A percentile compares a stretch with the other conserved stretches of the same genome.
Conservation (phyloP, 352 stramenopile genomes). For the Aphanomyces cochlioides region DNA sequence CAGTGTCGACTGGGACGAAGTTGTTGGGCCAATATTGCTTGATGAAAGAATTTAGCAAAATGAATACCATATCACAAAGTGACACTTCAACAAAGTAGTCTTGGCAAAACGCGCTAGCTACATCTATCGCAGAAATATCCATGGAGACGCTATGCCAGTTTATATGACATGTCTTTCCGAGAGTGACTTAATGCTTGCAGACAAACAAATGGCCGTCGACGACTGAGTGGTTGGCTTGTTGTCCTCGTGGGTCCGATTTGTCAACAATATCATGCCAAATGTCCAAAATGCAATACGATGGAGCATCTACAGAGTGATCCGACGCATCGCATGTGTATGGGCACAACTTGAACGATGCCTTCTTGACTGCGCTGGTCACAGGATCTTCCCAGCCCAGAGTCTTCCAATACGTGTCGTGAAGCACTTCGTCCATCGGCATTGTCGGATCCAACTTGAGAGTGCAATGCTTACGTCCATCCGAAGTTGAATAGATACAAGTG, state of each 20-base stretch:
- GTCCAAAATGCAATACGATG: slow-evolving; percentile 56
- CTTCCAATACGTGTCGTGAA: slow-evolving; percentile 76
- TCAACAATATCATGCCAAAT: slow-evolving; percentile 47
- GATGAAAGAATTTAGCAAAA: no score
- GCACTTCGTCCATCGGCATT: slow-evolving; percentile 57
- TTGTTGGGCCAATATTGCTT: no score
- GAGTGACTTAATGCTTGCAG: slow-evolving; percentile 45
- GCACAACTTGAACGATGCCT: slow-evolving; percentile 64
- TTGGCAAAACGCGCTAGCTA: no score
- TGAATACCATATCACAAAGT: no score
- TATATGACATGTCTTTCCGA: no score
- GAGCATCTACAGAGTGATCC: slow-evolving; percentile 50
- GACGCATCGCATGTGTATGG: slow-evolving; percentile 61
- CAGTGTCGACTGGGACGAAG: no score
- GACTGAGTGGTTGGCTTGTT: slow-evolving; percentile 35
- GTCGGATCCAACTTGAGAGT: slow-evolving; percentile 44
- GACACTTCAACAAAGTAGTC: no score
- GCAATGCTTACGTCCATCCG: slow-evolving; percentile 66
- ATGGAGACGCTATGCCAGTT: no score
- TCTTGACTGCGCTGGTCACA: slow-evolving; percentile 49
- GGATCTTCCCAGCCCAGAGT: slow-evolving; percentile 72
- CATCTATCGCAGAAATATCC: no score
- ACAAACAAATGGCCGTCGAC: slow-evolving; percentile 68
- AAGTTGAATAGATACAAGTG: slow-evolving; percentile 47
- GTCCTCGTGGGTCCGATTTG: slow-evolving; percentile 31